Evolutionary conservation across 1,284 basidiomycete species (phyloP).

Genomic region (Bjerkandera adusta): DNA sequence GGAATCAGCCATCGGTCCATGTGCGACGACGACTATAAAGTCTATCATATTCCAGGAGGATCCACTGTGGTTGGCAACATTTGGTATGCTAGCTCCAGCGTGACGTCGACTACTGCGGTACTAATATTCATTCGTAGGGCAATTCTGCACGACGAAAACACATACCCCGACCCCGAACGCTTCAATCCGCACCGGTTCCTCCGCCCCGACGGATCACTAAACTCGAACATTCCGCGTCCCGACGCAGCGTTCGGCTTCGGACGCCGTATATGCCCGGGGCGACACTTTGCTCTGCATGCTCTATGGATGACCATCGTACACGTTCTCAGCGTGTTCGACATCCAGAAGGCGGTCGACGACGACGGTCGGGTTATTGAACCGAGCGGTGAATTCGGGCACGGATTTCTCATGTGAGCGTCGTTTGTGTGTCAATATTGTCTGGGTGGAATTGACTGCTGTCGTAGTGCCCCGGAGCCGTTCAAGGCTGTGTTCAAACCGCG

Average conservation of each 20-base stretch:
- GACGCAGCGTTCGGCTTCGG: conserved; percentile 11
- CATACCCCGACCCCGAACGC: conserved; percentile 17
- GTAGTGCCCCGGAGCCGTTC: background rate
- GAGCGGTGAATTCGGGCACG: conserved; percentile 33
- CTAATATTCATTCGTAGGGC: conserved; percentile 8
- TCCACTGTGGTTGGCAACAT: conserved; percentile 7
- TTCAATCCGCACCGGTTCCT: conserved; percentile 20
- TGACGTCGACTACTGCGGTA: conserved; percentile 4
- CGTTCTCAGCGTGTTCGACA: conserved; percentile 36
- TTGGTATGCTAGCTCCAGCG: conserved; percentile 7
- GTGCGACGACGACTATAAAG: conserved; percentile 10
- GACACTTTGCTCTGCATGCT: conserved; percentile 37
- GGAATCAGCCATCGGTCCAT: background rate
- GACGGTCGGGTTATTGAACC: conserved; percentile 25
- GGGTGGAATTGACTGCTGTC: too few relatives aligned
- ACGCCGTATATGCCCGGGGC: conserved; percentile 11
- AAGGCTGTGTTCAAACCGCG: background rate
- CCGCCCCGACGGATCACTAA: conserved; percentile 1
- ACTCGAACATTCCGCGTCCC: background rate
- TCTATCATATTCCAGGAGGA: conserved; percentile 12
- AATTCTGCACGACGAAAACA: conserved; percentile 13
- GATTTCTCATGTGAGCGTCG: too few relatives aligned
- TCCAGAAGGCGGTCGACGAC: conserved; percentile 35
- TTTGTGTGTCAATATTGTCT: too few relatives aligned
- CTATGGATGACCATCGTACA: conserved; percentile 39